phyloP scores from a whole-genome alignment of 1,139 yeast species.

The Chernovozyma aurita region DNA sequence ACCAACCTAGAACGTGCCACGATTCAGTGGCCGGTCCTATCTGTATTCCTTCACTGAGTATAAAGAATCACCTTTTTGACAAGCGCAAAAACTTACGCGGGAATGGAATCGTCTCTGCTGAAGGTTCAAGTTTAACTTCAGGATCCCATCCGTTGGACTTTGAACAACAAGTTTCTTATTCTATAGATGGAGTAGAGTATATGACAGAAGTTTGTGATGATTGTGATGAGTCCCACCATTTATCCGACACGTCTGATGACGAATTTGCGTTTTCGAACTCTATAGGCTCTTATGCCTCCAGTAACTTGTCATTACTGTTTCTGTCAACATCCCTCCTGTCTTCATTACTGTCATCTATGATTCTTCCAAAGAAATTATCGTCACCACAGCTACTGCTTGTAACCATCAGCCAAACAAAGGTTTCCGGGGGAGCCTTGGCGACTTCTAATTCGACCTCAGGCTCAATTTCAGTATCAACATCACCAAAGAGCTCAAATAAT shows the following conservation, averaged over 20 bases:
- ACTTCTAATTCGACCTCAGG: neutral
- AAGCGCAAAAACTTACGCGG: neutral
- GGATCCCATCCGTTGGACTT: conserved; percentile 4
- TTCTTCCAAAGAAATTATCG: conserved; percentile 1
- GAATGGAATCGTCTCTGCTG: neutral
- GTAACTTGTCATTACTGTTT: conserved; percentile 2
- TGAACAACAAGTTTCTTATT: neutral
- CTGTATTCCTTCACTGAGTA: conserved; percentile 3
- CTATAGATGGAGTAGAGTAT: neutral
- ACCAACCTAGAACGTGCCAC: neutral
- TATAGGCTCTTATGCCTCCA: conserved; percentile 2
- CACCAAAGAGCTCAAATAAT: neutral
- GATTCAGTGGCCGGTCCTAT: neutral
- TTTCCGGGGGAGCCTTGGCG: neutral
- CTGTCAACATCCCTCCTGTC: neutral
- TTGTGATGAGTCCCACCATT: conserved; percentile 1
- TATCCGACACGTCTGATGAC: conserved; percentile 1
- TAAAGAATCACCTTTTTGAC: conserved; percentile 7
- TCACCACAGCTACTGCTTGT: conserved; percentile 3
- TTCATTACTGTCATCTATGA: conserved; percentile 1
- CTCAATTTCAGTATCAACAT: neutral
- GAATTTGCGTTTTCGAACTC: conserved; percentile 3
- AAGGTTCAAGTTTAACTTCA: neutral
- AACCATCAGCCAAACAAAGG: neutral
- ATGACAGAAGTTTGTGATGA: neutral